Evolutionary conservation across 768 basidiomycete genomes (phyloP).

Genomic region (Pleurotus giganteus): DNA sequence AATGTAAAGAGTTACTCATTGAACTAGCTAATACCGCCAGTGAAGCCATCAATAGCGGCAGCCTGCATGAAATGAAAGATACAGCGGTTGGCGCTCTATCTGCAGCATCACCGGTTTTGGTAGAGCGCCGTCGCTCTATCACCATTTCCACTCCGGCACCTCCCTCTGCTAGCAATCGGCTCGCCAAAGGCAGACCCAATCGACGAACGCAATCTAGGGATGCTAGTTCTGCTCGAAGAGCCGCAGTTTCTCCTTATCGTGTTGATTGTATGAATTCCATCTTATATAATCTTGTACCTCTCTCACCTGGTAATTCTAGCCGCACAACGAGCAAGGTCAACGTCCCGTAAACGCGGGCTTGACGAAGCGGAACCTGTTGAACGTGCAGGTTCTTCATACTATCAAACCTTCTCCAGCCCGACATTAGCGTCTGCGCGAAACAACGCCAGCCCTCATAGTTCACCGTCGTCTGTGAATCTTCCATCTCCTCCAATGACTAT

Average conservation of each 20-base stretch:
- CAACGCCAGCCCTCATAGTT: slow-evolving; percentile 64
- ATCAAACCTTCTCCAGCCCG: slow-evolving; percentile 58
- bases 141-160: slow-evolving; percentile 44
- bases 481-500: slow-evolving; percentile 67
- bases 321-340: slow-evolving; percentile 71
- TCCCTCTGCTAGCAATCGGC: slow-evolving; percentile 35
- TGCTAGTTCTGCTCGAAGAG: slow-evolving; percentile 48
- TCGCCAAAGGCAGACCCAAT: slow-evolving; percentile 48
- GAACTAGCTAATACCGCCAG: slow-evolving; percentile 69
- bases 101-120: slow-evolving; percentile 21
- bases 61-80: slow-evolving; percentile 17
- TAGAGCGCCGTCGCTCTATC: slow-evolving; percentile 57
- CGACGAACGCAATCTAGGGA: slow-evolving; percentile 62
- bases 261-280: slow-evolving; percentile 51
- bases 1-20: slow-evolving; percentile 78
- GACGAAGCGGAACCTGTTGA: slow-evolving; percentile 62
- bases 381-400: slow-evolving; percentile 39
- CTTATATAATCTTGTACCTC: slow-evolving; percentile 1
- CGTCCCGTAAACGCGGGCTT: slow-evolving; percentile 69
- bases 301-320: slow-evolving; percentile 26
- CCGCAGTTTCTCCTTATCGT: slow-evolving; percentile 62
- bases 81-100: slow-evolving; percentile 17
- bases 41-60: slow-evolving; percentile 55
- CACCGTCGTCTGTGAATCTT: slow-evolving; percentile 68
- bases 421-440: slow-evolving; percentile 35